These are phyloP conservation scores for Acanthamoeba royreba DNA, from an alignment of 208 protist genomes.

Conservation along the genomic window DNA sequence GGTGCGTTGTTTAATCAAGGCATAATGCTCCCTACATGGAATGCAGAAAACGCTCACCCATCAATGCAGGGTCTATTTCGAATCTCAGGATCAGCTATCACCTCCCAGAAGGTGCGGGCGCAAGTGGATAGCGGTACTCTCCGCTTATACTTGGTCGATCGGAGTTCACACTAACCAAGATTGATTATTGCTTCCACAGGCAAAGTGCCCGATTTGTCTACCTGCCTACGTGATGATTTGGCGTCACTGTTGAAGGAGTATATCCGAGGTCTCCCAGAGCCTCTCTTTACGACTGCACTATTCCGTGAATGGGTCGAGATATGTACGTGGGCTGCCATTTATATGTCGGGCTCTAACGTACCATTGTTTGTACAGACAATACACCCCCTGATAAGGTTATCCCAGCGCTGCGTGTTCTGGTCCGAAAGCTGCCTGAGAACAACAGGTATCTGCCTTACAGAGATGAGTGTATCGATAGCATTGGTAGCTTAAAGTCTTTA, in stretches of 20 bases:
- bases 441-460: conserved; percentile 11
- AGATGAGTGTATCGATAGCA: too few species aligned
- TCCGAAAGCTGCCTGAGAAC: conserved; percentile 12
- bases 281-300: neutral
- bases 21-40: neutral
- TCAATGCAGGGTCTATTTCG: conserved; percentile 36
- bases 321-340: too few species aligned
- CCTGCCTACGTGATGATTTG: neutral
- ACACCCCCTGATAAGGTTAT: neutral
- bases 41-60: neutral
- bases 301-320: neutral
- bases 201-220: conserved; percentile 20
- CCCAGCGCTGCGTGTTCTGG: neutral
- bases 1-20: neutral
- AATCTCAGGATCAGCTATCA: conserved; percentile 28
- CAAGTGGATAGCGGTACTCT: conserved; percentile 14
- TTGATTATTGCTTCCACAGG: too few species aligned
- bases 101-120: neutral
- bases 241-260: conserved; percentile 41
- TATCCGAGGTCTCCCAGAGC: conserved; percentile 24
- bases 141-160: too few species aligned
- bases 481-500: too few species aligned
- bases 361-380: too few species aligned
- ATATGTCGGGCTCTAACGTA: too few species aligned
- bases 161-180: too few species aligned